Conservation (phyloP, 495 filamentous ascomycete species). For the Lepraria neglecta region DNA sequence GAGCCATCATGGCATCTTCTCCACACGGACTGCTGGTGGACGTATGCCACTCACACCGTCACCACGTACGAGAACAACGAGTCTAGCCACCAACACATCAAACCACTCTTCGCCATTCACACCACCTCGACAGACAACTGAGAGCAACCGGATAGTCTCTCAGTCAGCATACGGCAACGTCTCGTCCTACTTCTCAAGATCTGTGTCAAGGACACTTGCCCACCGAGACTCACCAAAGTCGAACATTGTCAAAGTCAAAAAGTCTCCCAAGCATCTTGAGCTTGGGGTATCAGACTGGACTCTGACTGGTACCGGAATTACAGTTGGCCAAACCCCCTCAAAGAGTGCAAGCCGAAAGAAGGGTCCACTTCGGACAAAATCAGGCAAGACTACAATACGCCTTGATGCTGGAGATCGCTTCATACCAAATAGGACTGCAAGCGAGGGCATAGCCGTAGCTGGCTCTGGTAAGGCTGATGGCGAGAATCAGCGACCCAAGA, state of each 20-base stretch:
- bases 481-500: slow-evolving; percentile 63
- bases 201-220: slow-evolving; percentile 45
- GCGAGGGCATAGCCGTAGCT: slow-evolving; percentile 75
- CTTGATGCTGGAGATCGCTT: slow-evolving; percentile 88
- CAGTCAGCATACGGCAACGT: slow-evolving; percentile 73
- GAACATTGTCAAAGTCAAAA: slow-evolving; percentile 70
- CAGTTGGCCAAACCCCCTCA: slow-evolving; percentile 61
- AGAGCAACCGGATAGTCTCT: slow-evolving; percentile 45
- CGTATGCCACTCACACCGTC: slow-evolving; percentile 93
- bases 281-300: slow-evolving; percentile 90
- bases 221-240: slow-evolving; percentile 83
- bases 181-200: slow-evolving; percentile 65
- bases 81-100: slow-evolving; percentile 44
- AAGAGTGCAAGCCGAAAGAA: slow-evolving; percentile 60
- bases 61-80: slow-evolving; percentile 54
- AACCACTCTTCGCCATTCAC: slow-evolving; percentile 68
- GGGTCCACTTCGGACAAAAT: slow-evolving; percentile 53
- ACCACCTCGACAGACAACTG: slow-evolving; percentile 56
- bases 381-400: slow-evolving; percentile 71
- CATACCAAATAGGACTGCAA: slow-evolving; percentile 86
- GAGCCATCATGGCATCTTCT: slow-evolving; percentile 89
- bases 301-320: slow-evolving; percentile 70
- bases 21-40: slow-evolving; percentile 83
- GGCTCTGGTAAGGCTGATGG: slow-evolving; percentile 71
- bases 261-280: slow-evolving; percentile 76